Base-by-base conservation (phyloP, 176 grass and related monocot species). In the Urochloa ruziziensis region DNA sequence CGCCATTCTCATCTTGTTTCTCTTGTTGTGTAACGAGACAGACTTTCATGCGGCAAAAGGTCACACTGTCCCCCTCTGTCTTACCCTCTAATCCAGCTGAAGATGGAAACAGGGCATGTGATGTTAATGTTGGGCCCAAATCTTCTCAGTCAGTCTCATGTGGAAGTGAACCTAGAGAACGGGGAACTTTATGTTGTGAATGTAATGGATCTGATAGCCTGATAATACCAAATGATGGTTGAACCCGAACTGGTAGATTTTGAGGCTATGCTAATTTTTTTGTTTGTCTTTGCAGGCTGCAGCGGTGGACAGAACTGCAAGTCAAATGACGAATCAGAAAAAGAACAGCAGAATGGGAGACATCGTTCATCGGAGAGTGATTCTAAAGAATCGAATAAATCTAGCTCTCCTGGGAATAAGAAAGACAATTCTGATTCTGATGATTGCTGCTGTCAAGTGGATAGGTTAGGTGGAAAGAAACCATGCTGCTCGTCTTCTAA, bases 1-100 rank as follows among this genome's bases (percentile, higher is more conserved):
- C 32, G 42, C 61, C 18, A 11, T 59, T 75, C 74, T 90, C 68
- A 90, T 90, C 42, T 77, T 85, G 48, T 71, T 90, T 87, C 24
- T 61, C 53, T 81, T 90, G 36, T 83, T 87, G 82, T 88, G 74
- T 54, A 82, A 86, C 91, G 86, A 75, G 80, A 53, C 97, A 99
- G 97, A 99, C 97, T 65, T 96, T 99, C 88, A 89, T 99, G 91
- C 83, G 97, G 83, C 97, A 99, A 86, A 99, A 92, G 91, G 91
- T 90, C 80, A 92, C 88, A 79, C 75, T 99, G 56, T 91, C 78
- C 24, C 87, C 93, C 46, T 79, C 85, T 92, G 62, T 80, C 75
- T 89, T 87, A 84, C 63, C 72, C 68, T 80, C 56, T 85, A 90
- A 84, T 87, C 70, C 58, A 78, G 67, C 62, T 61, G 91, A 95